Percentiles rank a stretch among this genome's conserved stretches.
Evolutionary conservation across 2,329 filamentous ascomycete genomes (phyloP).

Genomic region (Fusarium praegraminearum): DNA sequence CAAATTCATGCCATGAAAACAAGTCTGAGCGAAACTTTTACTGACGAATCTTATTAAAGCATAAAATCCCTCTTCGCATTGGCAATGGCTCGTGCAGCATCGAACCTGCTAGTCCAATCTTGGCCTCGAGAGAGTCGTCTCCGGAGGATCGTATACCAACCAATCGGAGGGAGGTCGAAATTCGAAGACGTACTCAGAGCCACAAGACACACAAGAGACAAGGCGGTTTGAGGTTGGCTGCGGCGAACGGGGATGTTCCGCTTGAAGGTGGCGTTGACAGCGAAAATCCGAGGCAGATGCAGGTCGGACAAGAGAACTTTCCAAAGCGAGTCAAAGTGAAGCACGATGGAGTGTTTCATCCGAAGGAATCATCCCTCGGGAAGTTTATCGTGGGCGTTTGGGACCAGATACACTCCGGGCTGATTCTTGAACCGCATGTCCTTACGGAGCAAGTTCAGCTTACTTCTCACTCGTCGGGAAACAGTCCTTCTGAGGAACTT

Average conservation of each 20-base stretch:
- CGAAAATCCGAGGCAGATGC: not conserved
- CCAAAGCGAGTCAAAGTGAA: conserved; percentile 1
- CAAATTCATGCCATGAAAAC: not conserved
- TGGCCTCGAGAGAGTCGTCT: not conserved
- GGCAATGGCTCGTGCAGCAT: not conserved
- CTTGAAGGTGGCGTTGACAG: not conserved
- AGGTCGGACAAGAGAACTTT: conserved; percentile 2
- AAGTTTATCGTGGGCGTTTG: not conserved
- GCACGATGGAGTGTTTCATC: conserved; percentile 1
- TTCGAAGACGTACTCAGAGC: not conserved
- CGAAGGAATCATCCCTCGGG: not conserved
- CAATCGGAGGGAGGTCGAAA: not conserved
- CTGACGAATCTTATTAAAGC: conserved; percentile 4
- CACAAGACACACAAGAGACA: not conserved
- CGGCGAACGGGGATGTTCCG: not conserved
- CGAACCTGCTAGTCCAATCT: not conserved
- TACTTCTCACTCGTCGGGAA: not conserved
- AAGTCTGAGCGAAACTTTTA: not conserved
- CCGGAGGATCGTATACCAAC: not conserved
- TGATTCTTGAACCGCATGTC: not conserved
- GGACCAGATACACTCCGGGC: conserved; percentile 5
- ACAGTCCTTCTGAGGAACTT: accelerated
- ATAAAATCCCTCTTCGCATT: not conserved
- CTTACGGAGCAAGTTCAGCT: not conserved
- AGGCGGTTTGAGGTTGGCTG: not conserved